Base-by-base conservation (phyloP, 1,284 basidiomycete species). In the Tilletia horrida region DNA sequence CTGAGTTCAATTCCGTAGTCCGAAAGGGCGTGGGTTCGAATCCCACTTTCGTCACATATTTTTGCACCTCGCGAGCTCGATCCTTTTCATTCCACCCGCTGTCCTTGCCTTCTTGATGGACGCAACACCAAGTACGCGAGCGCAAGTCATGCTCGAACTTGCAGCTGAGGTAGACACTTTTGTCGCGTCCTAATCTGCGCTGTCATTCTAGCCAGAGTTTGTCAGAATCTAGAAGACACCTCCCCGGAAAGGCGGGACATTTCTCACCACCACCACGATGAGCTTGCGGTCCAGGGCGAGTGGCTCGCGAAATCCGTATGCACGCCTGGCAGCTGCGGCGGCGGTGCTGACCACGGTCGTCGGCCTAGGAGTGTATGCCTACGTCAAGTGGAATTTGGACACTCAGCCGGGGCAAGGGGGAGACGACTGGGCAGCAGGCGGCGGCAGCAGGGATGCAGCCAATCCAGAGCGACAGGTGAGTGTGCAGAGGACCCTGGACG, bases 21-120 rank as follows among this genome's bases (percentile, higher is more conserved):
- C 55, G 55, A 59, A 59, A 59, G 75, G 75, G 77, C 77, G 77
- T 79, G 77, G 76, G 77, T 79, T 79, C 77, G 77, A 79, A 77
- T 78, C 77, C 77, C 77, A 79, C 76, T 79, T 73, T 79, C 75
- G 35, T 40, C 35, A 40, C 35, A 40, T 40, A 4, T 40, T 40
- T 40, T 40, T n/a, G n/a, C n/a, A n/a, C n/a, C n/a, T n/a, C n/a
- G 35, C 35, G 4, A 11, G 35, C 11, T 40, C 11, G 35, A 4
- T 40, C 6, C 11, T 40, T 11, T 40, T 40, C 11, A 6, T 40
- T 40, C 6, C 35, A 40, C n/a, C n/a, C n/a, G n/a, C n/a, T n/a
- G n/a, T n/a, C n/a, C n/a, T n/a, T n/a, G n/a, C n/a, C n/a, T n/a
- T n/a, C n/a, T n/a, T n/a, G n/a, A n/a, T n/a, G n/a, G n/a, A n/a